These are phyloP conservation scores for Bidens hawaiensis DNA, from an alignment of 140 eudicot genomes.

Conservation along the genomic window DNA sequence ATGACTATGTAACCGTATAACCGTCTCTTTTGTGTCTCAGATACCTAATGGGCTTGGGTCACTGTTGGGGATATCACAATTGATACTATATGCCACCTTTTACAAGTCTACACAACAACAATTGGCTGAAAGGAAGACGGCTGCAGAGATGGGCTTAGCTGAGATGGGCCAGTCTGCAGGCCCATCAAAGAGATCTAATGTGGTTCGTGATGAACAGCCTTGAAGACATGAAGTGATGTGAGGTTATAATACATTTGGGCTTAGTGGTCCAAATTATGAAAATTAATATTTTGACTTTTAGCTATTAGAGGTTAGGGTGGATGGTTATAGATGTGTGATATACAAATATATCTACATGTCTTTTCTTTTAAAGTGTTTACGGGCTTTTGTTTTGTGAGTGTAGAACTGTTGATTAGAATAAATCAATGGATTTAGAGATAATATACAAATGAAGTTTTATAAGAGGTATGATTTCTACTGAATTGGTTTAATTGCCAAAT, in stretches of 20 bases:
- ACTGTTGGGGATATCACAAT: conserved; percentile 56
- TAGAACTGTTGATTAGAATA: neutral
- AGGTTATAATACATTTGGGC: too few species aligned
- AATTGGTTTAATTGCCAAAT: too few species aligned
- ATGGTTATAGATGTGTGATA: neutral
- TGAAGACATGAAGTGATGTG: neutral
- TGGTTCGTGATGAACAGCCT: conserved; percentile 19
- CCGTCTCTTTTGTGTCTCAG: conserved; percentile 25
- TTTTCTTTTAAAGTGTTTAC: neutral
- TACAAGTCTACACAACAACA: conserved; percentile 58
- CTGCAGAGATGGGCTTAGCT: conserved; percentile 40
- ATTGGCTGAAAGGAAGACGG: conserved; percentile 38
- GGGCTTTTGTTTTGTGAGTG: neutral
- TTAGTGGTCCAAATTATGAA: too few species aligned
- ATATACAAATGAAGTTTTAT: too few species aligned
- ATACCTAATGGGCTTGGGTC: conserved; percentile 71
- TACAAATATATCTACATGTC: neutral
- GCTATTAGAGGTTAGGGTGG: neutral
- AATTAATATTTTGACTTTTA: neutral
- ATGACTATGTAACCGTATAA: neutral
- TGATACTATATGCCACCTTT: conserved; percentile 59
- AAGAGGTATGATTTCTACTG: too few species aligned
- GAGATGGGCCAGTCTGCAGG: conserved; percentile 10
- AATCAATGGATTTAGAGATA: neutral
- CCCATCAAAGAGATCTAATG: conserved; percentile 2